Evolutionary conservation across 2,329 filamentous ascomycete genomes (phyloP).

Genomic region (Macrophomina tecta): DNA sequence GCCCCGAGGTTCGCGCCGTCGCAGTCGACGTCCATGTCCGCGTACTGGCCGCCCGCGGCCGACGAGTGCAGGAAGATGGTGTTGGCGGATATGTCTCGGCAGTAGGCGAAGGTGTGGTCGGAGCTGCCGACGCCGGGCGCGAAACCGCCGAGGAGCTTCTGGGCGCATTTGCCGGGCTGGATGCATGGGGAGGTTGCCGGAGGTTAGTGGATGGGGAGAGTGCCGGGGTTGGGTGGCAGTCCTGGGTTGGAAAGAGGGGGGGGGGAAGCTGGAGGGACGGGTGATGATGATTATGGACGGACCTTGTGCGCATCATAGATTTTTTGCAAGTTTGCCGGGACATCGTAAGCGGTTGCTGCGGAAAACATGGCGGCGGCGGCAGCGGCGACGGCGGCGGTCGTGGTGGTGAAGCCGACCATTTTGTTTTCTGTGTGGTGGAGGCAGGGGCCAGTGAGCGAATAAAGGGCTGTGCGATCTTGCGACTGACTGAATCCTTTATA

Average conservation of each 20-base stretch:
- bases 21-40: slow-evolving; percentile 66
- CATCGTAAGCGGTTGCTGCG: neutral
- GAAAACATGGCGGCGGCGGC: neutral
- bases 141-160: slow-evolving; percentile 9
- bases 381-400: neutral
- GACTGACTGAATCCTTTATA: neutral
- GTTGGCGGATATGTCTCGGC: slow-evolving; percentile 31
- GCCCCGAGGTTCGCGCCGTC: slow-evolving; percentile 56
- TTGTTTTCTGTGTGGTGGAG: neutral
- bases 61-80: slow-evolving; percentile 55
- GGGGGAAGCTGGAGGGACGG: neutral
- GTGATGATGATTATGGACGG: neutral
- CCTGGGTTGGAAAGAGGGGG: neutral
- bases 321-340: neutral
- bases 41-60: slow-evolving; percentile 49
- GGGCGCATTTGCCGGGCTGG: slow-evolving; percentile 2
- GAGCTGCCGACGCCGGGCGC: slow-evolving; percentile 28
- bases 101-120: slow-evolving; percentile 35
- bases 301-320: slow-evolving; percentile 6
- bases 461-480: neutral
- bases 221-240: neutral
- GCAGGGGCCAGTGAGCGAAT: neutral
- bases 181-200: no score
- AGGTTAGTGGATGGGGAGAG: neutral
- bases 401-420: neutral